phyloP scores from a whole-genome alignment of 169 alveolate species.

The Eimeria maxima region DNA sequence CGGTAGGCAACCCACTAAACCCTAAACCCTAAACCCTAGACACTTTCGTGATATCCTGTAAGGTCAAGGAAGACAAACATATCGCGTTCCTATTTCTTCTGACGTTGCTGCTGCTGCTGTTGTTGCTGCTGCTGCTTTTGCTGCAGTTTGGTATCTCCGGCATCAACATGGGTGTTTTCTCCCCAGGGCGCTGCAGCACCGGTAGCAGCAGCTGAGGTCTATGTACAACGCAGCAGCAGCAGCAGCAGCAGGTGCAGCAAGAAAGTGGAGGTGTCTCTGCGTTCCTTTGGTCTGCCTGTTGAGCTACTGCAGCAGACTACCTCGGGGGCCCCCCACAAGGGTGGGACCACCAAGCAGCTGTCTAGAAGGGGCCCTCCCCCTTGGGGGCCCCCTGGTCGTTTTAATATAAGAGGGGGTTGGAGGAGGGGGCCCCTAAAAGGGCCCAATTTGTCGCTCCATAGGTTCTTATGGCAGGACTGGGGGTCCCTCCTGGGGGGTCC shows the following conservation, averaged over 20 bases:
- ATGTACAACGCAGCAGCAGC: background rate
- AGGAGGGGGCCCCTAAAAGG: background rate
- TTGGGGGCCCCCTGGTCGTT: background rate
- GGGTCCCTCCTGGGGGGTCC: background rate
- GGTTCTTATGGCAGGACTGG: background rate
- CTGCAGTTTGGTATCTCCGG: conserved; percentile 24
- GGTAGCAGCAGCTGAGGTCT: no score
- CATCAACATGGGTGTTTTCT: background rate
- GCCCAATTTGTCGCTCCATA: background rate
- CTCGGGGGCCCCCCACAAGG: background rate
- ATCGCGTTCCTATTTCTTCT: background rate
- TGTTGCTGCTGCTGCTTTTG: conserved; percentile 51
- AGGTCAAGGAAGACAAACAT: no score
- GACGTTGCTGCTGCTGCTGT: background rate
- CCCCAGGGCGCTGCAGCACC: conserved; percentile 14
- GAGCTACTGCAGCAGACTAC: background rate
- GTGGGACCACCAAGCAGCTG: background rate
- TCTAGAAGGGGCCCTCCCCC: background rate
- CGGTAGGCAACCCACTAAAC: background rate
- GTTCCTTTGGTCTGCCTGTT: conserved; percentile 20
- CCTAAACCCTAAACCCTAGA: conserved; percentile 17
- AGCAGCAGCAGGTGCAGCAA: no score
- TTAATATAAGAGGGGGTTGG: background rate
- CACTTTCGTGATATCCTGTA: background rate
- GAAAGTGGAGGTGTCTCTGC: conserved; percentile 3